Conservation (phyloP, 1,139 yeast genomes). For the Yamadazyma friedrichii region DNA sequence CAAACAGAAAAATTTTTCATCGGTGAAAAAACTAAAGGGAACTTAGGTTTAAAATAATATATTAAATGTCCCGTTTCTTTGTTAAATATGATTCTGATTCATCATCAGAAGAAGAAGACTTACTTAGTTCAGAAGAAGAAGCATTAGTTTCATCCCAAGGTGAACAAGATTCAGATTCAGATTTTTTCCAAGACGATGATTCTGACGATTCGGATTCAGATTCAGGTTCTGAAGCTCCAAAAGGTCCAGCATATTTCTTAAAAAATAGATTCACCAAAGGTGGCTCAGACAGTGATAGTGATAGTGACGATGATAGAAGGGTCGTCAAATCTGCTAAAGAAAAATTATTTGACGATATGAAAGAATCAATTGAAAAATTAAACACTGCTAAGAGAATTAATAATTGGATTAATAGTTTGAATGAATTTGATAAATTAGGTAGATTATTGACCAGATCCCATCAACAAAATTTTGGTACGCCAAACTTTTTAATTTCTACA, state of each 20-base stretch:
- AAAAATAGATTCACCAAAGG: slow-evolving; percentile 54
- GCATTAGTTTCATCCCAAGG: slow-evolving; percentile 22
- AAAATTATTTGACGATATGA: slow-evolving; percentile 85
- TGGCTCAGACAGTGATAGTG: slow-evolving; percentile 50
- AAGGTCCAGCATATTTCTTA: slow-evolving; percentile 59
- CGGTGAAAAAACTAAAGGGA: slow-evolving; percentile 3
- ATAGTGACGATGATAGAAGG: slow-evolving; percentile 66
- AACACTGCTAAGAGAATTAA: slow-evolving; percentile 68
- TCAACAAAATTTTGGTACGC: slow-evolving; percentile 74
- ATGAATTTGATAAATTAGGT: slow-evolving; percentile 76
- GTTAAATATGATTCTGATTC: slow-evolving; percentile 63
- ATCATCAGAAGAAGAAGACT: slow-evolving; percentile 71
- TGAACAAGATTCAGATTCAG: slow-evolving; percentile 32
- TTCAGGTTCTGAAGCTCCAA: slow-evolving; percentile 34
- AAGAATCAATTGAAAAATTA: slow-evolving; percentile 61
- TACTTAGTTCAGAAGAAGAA: slow-evolving; percentile 47
- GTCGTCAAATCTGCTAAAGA: slow-evolving; percentile 94
- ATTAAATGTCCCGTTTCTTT: slow-evolving; percentile 71
- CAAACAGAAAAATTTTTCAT: slow-evolving; percentile 3
- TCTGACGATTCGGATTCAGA: slow-evolving; percentile 45
- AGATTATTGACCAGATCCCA: slow-evolving; percentile 65
- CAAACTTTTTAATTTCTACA: slow-evolving; percentile 67
- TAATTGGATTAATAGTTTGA: slow-evolving; percentile 77
- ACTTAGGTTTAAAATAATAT: neutral
- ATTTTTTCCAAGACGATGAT: slow-evolving; percentile 24